Percentiles rank a stretch among this genome's conserved stretches.
phyloP scores from a whole-genome alignment of 2,329 filamentous ascomycete species.

The Cercospora sp. region DNA sequence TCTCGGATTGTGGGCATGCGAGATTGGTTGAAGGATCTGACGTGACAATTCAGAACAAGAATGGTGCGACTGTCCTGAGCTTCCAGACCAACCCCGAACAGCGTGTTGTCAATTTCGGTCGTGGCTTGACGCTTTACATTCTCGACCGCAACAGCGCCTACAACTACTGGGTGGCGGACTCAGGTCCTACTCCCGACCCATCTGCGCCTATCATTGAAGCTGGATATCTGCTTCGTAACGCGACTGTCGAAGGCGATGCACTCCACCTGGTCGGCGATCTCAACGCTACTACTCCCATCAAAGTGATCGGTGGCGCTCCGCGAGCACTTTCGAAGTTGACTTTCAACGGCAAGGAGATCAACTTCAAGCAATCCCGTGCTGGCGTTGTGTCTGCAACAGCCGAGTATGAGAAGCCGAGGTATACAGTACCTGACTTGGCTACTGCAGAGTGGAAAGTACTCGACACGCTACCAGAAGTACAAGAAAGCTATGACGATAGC shows the following conservation, averaged over 20 bases:
- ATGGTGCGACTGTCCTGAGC: conserved; percentile 51
- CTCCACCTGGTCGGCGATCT: conserved; percentile 69
- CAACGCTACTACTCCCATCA: conserved; percentile 66
- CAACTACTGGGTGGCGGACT: conserved; percentile 66
- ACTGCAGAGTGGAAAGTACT: conserved; percentile 66
- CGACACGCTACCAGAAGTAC: conserved; percentile 70
- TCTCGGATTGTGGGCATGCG: conserved; percentile 41
- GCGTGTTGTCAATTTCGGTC: conserved; percentile 53
- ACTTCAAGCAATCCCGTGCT: conserved; percentile 30
- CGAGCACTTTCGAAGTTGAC: conserved; percentile 54
- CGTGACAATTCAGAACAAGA: conserved; percentile 40
- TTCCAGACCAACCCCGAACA: conserved; percentile 59
- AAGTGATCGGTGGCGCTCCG: conserved; percentile 65
- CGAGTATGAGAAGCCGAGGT: conserved; percentile 51
- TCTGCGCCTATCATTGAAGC: conserved; percentile 60
- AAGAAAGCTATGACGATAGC: conserved; percentile 65
- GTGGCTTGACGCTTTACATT: conserved; percentile 57
- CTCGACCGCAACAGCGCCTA: conserved; percentile 66
- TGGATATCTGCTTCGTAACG: conserved; percentile 64
- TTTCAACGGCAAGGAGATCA: conserved; percentile 57
- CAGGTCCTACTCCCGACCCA: conserved; percentile 38
- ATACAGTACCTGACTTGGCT: conserved; percentile 60
- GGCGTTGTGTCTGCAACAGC: conserved; percentile 55
- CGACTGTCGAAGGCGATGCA: conserved; percentile 54
- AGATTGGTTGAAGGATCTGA: conserved; percentile 47